Base-by-base conservation (phyloP, 306 rosid genomes). In the Quillaja saponaria region DNA sequence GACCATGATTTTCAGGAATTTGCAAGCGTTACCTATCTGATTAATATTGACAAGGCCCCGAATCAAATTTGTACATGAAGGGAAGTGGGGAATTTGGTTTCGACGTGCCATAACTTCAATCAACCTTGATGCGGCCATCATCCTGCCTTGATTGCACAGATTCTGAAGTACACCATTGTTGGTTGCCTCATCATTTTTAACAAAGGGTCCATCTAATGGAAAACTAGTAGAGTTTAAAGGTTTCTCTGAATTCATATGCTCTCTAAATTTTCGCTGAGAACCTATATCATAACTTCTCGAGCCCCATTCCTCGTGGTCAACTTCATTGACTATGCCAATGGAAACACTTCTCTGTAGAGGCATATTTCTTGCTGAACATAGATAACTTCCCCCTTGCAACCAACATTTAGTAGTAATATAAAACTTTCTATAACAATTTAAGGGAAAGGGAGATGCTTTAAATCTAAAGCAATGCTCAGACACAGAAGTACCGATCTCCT, bases 31-130 rank as follows among this genome's bases (percentile, higher is more conserved):
- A 58, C 76, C 91, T 60, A 77, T 13, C 25, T 58, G 63, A 52
- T 76, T 77, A 9, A 21, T 71, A 64, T 44, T 86, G 68, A 81
- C 53, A 34, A 88, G 66, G 63, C 95, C 95, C 38, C 96, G 90
- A 58, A 91, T 79, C 69, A 91, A 64, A 77, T 79, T 91, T 64
- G 51, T 53, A 60, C 96, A 91, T 58, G 80, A 84, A 72, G 65
- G 82, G 52, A 87, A 87, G 68, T 83, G 74, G 0, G 96, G 97
- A 15, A 90, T 81, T 71, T 91, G 97, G 67, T 57, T 80, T 65
- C 60, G 74, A 48, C 96, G 83, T 34, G 86, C 79, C 97, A 91
- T 91, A 59, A 81, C 10, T 46, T 91, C 90, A 54, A 91, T 55
- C 79, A 91, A 63, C 78, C 82, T 82, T 11, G 81, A 74, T 12